phyloP scores from a whole-genome alignment of 192 early-diverging fungal species.

The Podila horticola region DNA sequence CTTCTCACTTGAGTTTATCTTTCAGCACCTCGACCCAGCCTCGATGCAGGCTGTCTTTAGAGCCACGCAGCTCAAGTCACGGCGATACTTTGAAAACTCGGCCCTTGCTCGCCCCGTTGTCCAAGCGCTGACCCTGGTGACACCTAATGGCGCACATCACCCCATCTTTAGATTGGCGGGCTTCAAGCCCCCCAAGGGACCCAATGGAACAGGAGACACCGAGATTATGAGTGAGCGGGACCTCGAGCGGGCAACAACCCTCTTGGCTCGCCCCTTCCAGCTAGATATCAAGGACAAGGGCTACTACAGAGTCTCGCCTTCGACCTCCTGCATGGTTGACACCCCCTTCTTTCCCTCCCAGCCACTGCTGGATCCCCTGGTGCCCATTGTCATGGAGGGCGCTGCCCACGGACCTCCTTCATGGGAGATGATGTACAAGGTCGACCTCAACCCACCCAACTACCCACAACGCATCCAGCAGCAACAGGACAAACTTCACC shows the following conservation, averaged over 20 bases:
- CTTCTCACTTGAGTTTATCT: constrained; percentile 52
- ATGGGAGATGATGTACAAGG: constrained; percentile 52
- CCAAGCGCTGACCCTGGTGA: constrained; percentile 43
- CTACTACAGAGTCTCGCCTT: constrained; percentile 41
- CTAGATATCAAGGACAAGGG: constrained; percentile 49
- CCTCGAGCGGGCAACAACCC: constrained; percentile 31
- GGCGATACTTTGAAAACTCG: constrained; percentile 50
- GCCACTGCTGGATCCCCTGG: constrained; percentile 41
- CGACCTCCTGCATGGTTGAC: constrained; percentile 49
- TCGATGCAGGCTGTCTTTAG: constrained; percentile 48
- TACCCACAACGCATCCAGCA: constrained; percentile 48
- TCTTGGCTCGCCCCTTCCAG: constrained; percentile 43
- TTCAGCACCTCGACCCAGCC: constrained; percentile 48
- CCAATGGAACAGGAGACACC: not conserved
- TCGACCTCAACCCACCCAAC: constrained; percentile 46
- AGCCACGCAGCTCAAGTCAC: constrained; percentile 41
- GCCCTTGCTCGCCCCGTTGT: constrained; percentile 46
- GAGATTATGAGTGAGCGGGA: constrained; percentile 39
- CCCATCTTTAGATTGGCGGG: constrained; percentile 44
- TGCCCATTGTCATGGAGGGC: constrained; percentile 42
- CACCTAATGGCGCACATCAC: constrained; percentile 37
- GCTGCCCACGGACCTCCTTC: constrained; percentile 34
- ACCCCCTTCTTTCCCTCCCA: constrained; percentile 49
- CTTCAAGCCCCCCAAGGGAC: constrained; percentile 15
- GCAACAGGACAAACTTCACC: constrained; percentile 47